Conservation (phyloP, 495 filamentous ascomycete species). For the Geoglossum glabrum region DNA sequence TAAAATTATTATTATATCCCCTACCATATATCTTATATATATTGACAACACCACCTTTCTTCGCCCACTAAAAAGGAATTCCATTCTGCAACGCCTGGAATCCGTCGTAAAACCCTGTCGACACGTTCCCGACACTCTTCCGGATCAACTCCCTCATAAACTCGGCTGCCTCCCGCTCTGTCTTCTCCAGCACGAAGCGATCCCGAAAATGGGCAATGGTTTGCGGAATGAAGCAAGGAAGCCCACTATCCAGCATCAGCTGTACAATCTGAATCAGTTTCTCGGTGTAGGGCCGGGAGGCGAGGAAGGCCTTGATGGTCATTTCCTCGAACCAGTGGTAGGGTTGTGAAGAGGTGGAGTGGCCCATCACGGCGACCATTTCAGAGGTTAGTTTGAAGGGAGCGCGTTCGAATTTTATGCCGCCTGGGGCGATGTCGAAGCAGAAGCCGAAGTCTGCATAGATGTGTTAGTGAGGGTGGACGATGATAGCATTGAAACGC, state of each 20-base stretch:
- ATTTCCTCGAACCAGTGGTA: slow-evolving; percentile 95
- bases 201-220: slow-evolving; percentile 83
- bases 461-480: neutral
- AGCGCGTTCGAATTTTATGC: slow-evolving; percentile 88
- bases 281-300: slow-evolving; percentile 64
- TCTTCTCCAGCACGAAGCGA: slow-evolving; percentile 83
- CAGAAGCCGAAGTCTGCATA: slow-evolving; percentile 75
- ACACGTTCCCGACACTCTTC: slow-evolving; percentile 73
- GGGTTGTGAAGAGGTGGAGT: slow-evolving; percentile 51
- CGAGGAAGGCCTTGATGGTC: slow-evolving; percentile 86
- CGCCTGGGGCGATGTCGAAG: slow-evolving; percentile 95
- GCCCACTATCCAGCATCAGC: slow-evolving; percentile 86
- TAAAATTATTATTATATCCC: too few species aligned
- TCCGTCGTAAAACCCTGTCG: slow-evolving; percentile 85
- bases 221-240: slow-evolving; percentile 97
- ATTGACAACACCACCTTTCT: too few species aligned
- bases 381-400: slow-evolving; percentile 96
- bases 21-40: too few species aligned
- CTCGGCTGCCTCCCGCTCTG: slow-evolving; percentile 82
- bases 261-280: slow-evolving; percentile 77
- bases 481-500: neutral
- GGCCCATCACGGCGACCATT: slow-evolving; percentile 95
- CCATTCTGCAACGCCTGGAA: slow-evolving; percentile 96
- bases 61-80: too few species aligned
- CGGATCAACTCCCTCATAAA: slow-evolving; percentile 75